Base-by-base conservation (phyloP, 2,329 filamentous ascomycete species). In the Monosporascus sp. region DNA sequence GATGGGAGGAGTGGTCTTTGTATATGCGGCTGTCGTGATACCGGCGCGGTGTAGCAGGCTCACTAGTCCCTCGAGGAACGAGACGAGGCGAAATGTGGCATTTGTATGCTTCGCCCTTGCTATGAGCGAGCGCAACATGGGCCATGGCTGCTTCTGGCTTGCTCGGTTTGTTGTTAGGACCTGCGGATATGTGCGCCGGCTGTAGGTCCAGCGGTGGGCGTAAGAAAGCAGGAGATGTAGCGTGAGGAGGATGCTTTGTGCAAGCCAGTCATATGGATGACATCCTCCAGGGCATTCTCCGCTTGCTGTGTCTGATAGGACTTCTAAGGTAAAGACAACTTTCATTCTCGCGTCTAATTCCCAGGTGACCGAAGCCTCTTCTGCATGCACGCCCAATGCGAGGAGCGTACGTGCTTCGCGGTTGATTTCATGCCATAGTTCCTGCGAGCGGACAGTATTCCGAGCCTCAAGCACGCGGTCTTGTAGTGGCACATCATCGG, bases 371-470 rank as follows among this genome's bases (percentile, higher is more conserved):
- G 76, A 71, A 25, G 81, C 73, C 15, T 79, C 83, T 37, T 82
- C 78, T 15, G 85, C 80, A 25, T 79, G 80, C 14, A 97, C 85
- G 9, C 86, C 83, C 55, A 89, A 85, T 11, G 85, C 83, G 3
- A 86, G 78, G 22, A 96, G 75, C 0, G 79, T 79, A 17, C 91
- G 86, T 0, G 88, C 85, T 70, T 99, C 94, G 18, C 90, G 81
- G 50, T 87, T 85, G 55, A 97, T 77, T 70, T 99, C 94, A 61
- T 96, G 85, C 80, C 91, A 97, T 2, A 99, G 74, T 66, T 99
- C 94, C 65, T 92, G 86, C 27, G 89, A 84, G 62, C 89, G 91
- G 20, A 93, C 78, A 48, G 88, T 90, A 68, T 94, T 88, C 52
- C 89, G 80, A 2, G 89, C 88, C 61, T 89, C 82, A 18, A 86